Evolutionary conservation across 805 yeast genomes (phyloP).

Genomic region (Saccharomycopsis selenospora): DNA sequence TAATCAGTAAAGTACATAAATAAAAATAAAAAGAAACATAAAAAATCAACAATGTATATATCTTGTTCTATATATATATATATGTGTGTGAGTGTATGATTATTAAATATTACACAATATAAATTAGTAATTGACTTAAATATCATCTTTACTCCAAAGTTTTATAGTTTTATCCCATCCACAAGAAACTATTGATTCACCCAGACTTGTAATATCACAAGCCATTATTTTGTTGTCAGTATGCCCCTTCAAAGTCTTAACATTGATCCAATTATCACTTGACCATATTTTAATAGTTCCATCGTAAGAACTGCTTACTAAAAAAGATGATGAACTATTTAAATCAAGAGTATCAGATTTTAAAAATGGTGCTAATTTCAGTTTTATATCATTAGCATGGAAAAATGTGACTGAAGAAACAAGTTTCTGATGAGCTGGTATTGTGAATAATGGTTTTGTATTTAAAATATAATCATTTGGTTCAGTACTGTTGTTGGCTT

Average conservation of each 20-base stretch:
- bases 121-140: no score
- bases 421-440: slow-evolving; percentile 70
- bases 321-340: slow-evolving; percentile 36
- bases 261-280: slow-evolving; percentile 60
- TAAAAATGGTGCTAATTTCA: slow-evolving; percentile 26
- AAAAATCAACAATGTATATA: no score
- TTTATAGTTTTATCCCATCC: slow-evolving; percentile 85
- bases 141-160: slow-evolving; percentile 39
- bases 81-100: no score
- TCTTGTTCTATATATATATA: no score
- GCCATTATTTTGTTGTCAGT: slow-evolving; percentile 62
- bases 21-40: no score
- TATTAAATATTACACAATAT: no score
- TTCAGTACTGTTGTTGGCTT: slow-evolving; percentile 20
- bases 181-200: slow-evolving; percentile 44
- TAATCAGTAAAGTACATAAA: no score
- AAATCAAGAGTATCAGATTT: slow-evolving; percentile 29
- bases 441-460: slow-evolving; percentile 29
- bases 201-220: slow-evolving; percentile 46
- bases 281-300: slow-evolving; percentile 55
- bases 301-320: slow-evolving; percentile 68
- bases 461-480: slow-evolving; percentile 14
- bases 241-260: slow-evolving; percentile 47
- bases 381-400: slow-evolving; percentile 23
- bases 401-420: slow-evolving; percentile 60